Conservation (phyloP, 176 grass and related monocot genomes). For the Juncus inflexus region DNA sequence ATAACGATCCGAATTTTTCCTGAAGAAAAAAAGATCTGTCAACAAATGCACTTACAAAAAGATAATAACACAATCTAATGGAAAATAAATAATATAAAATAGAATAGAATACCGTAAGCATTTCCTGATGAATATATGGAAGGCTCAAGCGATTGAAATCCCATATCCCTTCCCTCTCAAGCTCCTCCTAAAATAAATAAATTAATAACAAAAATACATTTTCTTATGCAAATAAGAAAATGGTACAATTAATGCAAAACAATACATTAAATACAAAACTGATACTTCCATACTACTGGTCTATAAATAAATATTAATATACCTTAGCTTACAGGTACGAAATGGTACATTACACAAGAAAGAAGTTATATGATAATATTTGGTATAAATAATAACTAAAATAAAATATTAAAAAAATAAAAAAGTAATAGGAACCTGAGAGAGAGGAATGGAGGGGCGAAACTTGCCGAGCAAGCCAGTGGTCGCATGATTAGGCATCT, state of each 20-base stretch:
- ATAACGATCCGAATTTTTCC: conserved; percentile 84
- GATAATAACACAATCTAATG: background rate
- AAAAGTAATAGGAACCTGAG: conserved; percentile 61
- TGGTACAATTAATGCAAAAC: too few species aligned
- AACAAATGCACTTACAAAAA: background rate
- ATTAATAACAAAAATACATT: conserved; percentile 28
- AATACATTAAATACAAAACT: too few species aligned
- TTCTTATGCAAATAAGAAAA: background rate
- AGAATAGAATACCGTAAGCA: conserved; percentile 54
- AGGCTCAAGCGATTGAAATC: conserved; percentile 92
- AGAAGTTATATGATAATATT: too few species aligned
- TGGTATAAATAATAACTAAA: too few species aligned
- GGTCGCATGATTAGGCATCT: conserved; percentile 87
- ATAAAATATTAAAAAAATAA: conserved; percentile 4
- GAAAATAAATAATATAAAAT: conserved; percentile 5
- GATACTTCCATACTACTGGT: too few species aligned
- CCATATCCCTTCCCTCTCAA: conserved; percentile 89
- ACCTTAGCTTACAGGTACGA: too few species aligned
- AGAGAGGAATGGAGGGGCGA: conserved; percentile 93
- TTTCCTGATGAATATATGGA: conserved; percentile 76
- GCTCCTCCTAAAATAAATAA: conserved; percentile 59
- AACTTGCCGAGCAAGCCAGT: conserved; percentile 94
- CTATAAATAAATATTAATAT: too few species aligned
- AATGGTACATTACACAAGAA: too few species aligned
- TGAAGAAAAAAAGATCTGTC: conserved; percentile 24